Evolutionary conservation across 2,329 filamentous ascomycete species (phyloP), one percentile per base, ranked within the genome.

Genomic region (Fusarium setosum): DNA sequence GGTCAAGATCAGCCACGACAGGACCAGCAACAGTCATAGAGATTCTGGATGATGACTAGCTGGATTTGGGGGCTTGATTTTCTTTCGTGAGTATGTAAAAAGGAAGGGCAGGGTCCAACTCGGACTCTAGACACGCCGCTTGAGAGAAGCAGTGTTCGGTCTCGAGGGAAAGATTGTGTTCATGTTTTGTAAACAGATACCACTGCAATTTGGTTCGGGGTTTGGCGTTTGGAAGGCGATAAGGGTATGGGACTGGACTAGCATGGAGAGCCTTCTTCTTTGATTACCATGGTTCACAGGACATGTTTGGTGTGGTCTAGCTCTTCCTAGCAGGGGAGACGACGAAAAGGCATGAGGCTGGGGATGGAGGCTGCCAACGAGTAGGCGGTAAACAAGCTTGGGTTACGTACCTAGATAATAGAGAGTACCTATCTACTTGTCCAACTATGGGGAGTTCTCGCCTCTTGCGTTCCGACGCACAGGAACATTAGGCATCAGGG

Each of bases 1-100:
- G 31, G 13, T n/a, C 58, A 35, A 62, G 61, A 38, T 47, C 70
- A 37, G 34, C 49, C n/a, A 29, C 45, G 24, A 29, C 29, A 12
- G 32, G 37, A n/a, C 34, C 62, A 55, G 40, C 59, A 29, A 45
- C 48, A 7, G 53, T 75, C 11, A 74, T 75, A 45, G 74, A 74
- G 56, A 74, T 75, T 47, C 49, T 71, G 53, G 73, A 75, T 29
- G 71, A 74, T 32, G 55, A 70, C 34, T 69, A 52, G 41, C 11
- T 31, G 42, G 9, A 26, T 24, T 29, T 35, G 21, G 20, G 20
- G 23, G 17, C 18, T 13, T 26, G 6, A 31, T 17, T n/a, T 23
- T 32, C n/a, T n/a, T n/a, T n/a, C n/a, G n/a, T n/a, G n/a, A n/a
- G 40, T 26, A 10, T 17, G 18, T 21, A 15, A n/a, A 50, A 47